Evolutionary conservation across 768 basidiomycete genomes (phyloP).

Genomic region (Phlebiopsis gigantea): DNA sequence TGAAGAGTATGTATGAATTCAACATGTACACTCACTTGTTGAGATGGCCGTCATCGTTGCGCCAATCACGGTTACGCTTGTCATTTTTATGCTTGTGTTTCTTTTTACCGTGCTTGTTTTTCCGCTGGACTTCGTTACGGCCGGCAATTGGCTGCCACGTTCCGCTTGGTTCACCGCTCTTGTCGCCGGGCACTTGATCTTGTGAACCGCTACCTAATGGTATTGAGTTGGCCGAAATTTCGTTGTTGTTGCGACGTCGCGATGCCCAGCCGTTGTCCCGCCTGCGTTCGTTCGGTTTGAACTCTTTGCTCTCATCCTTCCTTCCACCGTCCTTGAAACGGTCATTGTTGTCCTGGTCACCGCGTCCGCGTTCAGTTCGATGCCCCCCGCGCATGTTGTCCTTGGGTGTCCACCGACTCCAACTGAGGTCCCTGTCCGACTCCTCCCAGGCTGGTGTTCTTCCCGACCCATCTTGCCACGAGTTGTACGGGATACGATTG

Average conservation of each 20-base stretch:
- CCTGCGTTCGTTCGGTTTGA: slow-evolving; percentile 32
- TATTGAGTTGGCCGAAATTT: not conserved
- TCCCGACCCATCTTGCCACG: slow-evolving; percentile 33
- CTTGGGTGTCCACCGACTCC: slow-evolving; percentile 10
- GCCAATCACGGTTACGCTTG: slow-evolving; percentile 36
- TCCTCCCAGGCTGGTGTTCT: slow-evolving; percentile 24
- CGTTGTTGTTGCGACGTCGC: slow-evolving; percentile 13
- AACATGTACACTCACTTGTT: slow-evolving; percentile 57
- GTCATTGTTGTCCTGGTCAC: slow-evolving; percentile 2
- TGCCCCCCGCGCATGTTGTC: slow-evolving; percentile 6
- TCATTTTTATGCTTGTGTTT: slow-evolving; percentile 31
- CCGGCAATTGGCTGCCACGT: slow-evolving; percentile 29
- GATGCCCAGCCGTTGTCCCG: slow-evolving; percentile 30
- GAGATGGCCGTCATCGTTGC: slow-evolving; percentile 56
- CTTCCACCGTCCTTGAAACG: slow-evolving; percentile 35
- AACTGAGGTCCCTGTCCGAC: slow-evolving; percentile 7
- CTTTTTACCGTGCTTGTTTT: slow-evolving; percentile 29
- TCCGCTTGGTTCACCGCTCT: slow-evolving; percentile 22
- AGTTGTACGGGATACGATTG: slow-evolving; percentile 8
- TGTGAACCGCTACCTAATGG: not conserved
- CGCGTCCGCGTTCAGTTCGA: slow-evolving; percentile 12
- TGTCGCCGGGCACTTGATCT: slow-evolving; percentile 14
- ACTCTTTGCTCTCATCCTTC: slow-evolving; percentile 36
- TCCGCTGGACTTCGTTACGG: slow-evolving; percentile 22
- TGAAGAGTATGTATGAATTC: not conserved